Conservation (phyloP, 1,139 yeast species). For the Sugiyamaella neomexicana region DNA sequence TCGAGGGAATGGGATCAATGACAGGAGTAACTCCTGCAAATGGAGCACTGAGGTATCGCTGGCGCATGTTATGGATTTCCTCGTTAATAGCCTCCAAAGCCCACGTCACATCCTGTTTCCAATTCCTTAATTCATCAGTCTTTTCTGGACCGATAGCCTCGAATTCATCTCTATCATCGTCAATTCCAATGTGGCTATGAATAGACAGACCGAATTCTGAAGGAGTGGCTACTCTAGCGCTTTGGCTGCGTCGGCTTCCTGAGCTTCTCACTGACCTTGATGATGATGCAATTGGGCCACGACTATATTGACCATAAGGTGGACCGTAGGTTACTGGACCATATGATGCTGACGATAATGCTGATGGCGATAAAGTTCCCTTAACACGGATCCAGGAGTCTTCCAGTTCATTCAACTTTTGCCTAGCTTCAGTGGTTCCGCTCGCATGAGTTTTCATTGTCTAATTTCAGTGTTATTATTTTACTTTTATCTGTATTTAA, state of each 20-base stretch:
- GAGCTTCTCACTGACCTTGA: slow-evolving; percentile 16
- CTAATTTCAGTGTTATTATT: slow-evolving; percentile 36
- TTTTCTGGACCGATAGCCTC: slow-evolving; percentile 11
- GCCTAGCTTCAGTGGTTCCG: slow-evolving; percentile 67
- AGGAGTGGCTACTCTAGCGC: slow-evolving; percentile 11
- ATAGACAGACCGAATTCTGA: slow-evolving; percentile 21
- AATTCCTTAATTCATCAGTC: slow-evolving; percentile 27
- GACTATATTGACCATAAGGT: slow-evolving; percentile 18
- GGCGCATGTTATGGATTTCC: slow-evolving; percentile 33
- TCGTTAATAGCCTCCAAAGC: slow-evolving; percentile 38
- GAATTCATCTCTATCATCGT: slow-evolving; percentile 3
- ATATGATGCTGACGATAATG: neutral
- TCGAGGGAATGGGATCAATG: neutral
- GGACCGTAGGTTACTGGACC: slow-evolving; percentile 4
- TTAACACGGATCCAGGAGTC: slow-evolving; percentile 75
- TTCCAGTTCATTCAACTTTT: slow-evolving; percentile 64
- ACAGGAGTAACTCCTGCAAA: slow-evolving; percentile 2
- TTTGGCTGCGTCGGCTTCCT: slow-evolving; percentile 15
- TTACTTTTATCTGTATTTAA: neutral
- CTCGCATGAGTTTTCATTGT: slow-evolving; percentile 73
- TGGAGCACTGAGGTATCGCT: slow-evolving; percentile 23
- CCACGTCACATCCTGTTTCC: slow-evolving; percentile 37
- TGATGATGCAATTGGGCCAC: slow-evolving; percentile 1
- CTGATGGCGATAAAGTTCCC: slow-evolving; percentile 30
- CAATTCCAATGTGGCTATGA: slow-evolving; percentile 3